phyloP scores from a whole-genome alignment of 306 rosid genomes.

The Dalbergia oliveri region DNA sequence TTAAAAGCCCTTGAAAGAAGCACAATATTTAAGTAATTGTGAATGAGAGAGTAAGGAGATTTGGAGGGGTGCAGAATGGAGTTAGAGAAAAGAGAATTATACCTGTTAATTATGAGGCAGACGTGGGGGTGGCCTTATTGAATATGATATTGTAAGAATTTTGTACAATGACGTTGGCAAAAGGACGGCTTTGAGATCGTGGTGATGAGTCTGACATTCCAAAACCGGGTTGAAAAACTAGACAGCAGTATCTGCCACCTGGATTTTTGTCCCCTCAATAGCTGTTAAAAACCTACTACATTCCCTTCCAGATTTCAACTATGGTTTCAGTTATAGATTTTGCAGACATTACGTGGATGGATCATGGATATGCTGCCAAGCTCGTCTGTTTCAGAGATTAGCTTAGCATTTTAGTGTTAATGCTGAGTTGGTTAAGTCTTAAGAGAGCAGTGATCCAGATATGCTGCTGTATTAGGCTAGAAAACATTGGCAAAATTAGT shows the following conservation, averaged over 20 bases:
- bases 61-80: conserved; percentile 15
- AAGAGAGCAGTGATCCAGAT: conserved; percentile 25
- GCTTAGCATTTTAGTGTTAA: not conserved
- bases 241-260: conserved; percentile 44
- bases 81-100: conserved; percentile 34
- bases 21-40: conserved; percentile 4
- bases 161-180: conserved; percentile 17
- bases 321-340: conserved; percentile 43
- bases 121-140: conserved; percentile 45
- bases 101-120: conserved; percentile 47
- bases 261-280: conserved; percentile 45
- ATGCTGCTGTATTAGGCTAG: not conserved
- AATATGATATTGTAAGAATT: conserved; percentile 13
- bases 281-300: conserved; percentile 46
- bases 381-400: conserved; percentile 11
- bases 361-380: not conserved
- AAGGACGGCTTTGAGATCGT: conserved; percentile 48
- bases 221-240: conserved; percentile 14
- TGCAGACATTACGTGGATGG: conserved; percentile 34
- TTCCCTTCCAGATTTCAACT: conserved; percentile 31
- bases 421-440: conserved; percentile 36
- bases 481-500: conserved; percentile 3
- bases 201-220: conserved; percentile 50
- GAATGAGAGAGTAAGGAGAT: conserved; percentile 36
- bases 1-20: not conserved